Evolutionary conservation across 75 land plant species (phyloP).

Genomic region (Selaginella moellendorffii): DNA sequence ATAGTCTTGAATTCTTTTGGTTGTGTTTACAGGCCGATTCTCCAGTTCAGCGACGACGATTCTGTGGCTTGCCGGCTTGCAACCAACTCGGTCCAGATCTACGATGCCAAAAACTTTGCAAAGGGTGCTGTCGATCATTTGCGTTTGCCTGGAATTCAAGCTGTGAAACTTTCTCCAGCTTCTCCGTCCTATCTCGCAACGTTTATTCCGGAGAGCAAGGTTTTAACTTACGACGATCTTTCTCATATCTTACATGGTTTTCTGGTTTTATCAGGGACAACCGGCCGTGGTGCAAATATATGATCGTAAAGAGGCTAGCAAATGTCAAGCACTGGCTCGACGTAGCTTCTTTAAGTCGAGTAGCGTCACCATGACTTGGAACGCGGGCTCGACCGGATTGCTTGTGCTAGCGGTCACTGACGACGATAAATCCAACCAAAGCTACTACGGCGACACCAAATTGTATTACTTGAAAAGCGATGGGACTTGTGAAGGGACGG

Average conservation of each 20-base stretch:
- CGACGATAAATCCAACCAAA: conserved; percentile 96
- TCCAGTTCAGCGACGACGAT: conserved; percentile 82
- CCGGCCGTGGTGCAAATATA: conserved; percentile 89
- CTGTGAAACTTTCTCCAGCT: conserved; percentile 50
- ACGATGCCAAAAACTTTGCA: conserved; percentile 53
- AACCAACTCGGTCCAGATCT: conserved; percentile 88
- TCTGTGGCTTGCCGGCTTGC: conserved; percentile 78
- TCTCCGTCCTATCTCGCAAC: conserved; percentile 79
- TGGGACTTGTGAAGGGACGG: conserved; percentile 81
- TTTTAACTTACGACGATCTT: too few species aligned
- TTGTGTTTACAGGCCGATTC: conserved; percentile 48
- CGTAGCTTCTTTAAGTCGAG: conserved; percentile 82
- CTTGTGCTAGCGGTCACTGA: conserved; percentile 71
- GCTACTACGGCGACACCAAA: conserved; percentile 94
- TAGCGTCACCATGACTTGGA: conserved; percentile 68
- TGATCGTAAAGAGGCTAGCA: conserved; percentile 34
- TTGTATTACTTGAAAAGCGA: conserved; percentile 77
- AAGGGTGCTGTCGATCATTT: conserved; percentile 55
- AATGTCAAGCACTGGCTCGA: conserved; percentile 62
- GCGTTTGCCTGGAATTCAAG: conserved; percentile 70
- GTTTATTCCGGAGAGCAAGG: conserved; percentile 91
- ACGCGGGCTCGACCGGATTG: conserved; percentile 74
- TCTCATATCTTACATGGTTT: too few species aligned
- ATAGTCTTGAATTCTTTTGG: neutral
- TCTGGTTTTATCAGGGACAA: conserved; percentile 53